Conservation (phyloP, 371 early-diverging fungal species). For the Lichtheimia ornata region DNA sequence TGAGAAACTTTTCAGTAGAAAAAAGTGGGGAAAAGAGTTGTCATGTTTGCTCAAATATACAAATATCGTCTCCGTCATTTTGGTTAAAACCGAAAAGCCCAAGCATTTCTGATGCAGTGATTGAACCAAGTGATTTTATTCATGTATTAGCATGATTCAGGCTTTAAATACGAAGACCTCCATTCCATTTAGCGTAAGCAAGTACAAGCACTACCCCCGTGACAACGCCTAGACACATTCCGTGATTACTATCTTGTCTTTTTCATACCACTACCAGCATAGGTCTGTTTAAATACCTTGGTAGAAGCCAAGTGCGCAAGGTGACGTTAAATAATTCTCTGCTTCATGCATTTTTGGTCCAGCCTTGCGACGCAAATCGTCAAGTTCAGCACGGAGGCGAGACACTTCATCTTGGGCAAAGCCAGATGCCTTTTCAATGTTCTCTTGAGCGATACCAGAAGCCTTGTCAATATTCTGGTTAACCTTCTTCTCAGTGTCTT, state of each 20-base stretch:
- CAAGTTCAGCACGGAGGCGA: conserved; percentile 37
- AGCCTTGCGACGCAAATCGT: conserved; percentile 32
- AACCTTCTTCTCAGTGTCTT: conserved; percentile 16
- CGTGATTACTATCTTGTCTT: neutral
- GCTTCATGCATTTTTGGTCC: conserved; percentile 40
- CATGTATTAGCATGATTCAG: neutral
- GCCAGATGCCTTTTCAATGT: conserved; percentile 25
- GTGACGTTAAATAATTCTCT: conserved; percentile 36
- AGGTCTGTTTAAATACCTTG: conserved; percentile 24
- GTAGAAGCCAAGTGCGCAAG: conserved; percentile 37
- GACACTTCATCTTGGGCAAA: conserved; percentile 38
- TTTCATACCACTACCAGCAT: neutral
- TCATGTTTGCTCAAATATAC: no score
- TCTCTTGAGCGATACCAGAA: neutral
- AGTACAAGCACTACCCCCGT: conserved; percentile 18
- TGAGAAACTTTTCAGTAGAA: no score
- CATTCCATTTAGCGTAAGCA: conserved; percentile 22
- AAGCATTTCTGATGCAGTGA: no score
- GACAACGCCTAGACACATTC: conserved; percentile 13
- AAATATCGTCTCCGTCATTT: no score
- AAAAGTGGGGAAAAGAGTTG: no score
- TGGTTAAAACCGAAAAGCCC: no score
- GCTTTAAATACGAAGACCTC: conserved; percentile 19
- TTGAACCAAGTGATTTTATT: no score
- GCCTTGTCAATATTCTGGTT: conserved; percentile 20